These are phyloP conservation scores for Talaromyces sp. DNA, from an alignment of 2,329 filamentous ascomycete genomes.

Conservation along the genomic window DNA sequence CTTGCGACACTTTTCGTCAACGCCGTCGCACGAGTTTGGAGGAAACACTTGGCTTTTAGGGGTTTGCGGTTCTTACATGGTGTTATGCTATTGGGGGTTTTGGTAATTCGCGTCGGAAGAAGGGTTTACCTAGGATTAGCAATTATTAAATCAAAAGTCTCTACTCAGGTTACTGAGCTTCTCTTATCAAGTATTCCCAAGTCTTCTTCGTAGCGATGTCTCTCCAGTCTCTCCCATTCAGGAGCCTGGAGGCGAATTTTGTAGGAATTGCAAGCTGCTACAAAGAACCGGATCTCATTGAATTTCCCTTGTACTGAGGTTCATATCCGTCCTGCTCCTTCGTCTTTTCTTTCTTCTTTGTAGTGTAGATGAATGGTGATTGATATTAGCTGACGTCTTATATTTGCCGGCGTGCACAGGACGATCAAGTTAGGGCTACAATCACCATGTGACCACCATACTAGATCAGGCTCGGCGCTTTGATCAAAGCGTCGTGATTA, in stretches of 20 bases:
- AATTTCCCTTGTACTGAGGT: neutral
- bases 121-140: neutral
- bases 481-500: neutral
- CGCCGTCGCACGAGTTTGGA: too few relatives aligned
- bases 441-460: conserved; percentile 1
- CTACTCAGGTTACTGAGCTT: neutral
- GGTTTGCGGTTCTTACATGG: too few relatives aligned
- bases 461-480: neutral
- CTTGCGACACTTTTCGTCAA: neutral
- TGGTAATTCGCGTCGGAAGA: neutral
- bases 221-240: neutral
- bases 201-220: neutral
- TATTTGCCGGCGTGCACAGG: neutral
- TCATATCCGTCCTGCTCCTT: neutral
- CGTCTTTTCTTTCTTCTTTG: neutral
- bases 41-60: neutral
- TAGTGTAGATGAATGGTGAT: neutral
- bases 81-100: neutral
- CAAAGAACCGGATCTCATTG: too few relatives aligned
- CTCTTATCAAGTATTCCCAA: neutral
- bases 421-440: neutral
- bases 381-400: neutral
- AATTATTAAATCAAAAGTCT: neutral
- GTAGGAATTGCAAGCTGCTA: neutral
- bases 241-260: neutral